Evolutionary conservation across 2,329 filamentous ascomycete genomes (phyloP).

Genomic region (Clonostachys byssicola): DNA sequence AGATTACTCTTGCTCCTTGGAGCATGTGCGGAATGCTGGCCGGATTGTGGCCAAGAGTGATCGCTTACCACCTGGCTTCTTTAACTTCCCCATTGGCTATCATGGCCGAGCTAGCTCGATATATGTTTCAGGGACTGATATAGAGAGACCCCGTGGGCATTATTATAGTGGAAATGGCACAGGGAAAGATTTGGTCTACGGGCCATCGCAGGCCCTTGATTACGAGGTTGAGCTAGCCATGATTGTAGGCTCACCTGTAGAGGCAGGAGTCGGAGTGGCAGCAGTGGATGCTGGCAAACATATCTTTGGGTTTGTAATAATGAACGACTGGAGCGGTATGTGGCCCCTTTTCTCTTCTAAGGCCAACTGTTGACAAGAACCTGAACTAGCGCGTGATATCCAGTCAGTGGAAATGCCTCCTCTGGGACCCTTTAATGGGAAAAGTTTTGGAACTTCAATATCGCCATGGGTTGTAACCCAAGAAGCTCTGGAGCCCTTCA

Average conservation of each 20-base stretch:
- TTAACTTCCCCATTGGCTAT: slow-evolving; percentile 47
- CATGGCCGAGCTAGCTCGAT: slow-evolving; percentile 46
- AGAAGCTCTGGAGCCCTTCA: slow-evolving; percentile 55
- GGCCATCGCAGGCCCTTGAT: slow-evolving; percentile 60
- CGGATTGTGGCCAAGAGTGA: slow-evolving; percentile 29
- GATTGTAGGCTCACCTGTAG: slow-evolving; percentile 64
- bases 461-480: slow-evolving; percentile 55
- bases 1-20: slow-evolving; percentile 51
- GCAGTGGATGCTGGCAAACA: slow-evolving; percentile 60
- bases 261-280: slow-evolving; percentile 61
- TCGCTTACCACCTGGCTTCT: slow-evolving; percentile 37
- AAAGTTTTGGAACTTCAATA: slow-evolving; percentile 51
- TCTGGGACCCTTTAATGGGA: slow-evolving; percentile 53
- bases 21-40: slow-evolving; percentile 47
- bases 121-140: too few relatives aligned
- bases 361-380: too few relatives aligned
- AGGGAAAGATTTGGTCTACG: slow-evolving; percentile 35
- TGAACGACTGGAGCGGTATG: slow-evolving; percentile 50
- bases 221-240: slow-evolving; percentile 76
- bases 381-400: slow-evolving; percentile 43
- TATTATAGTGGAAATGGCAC: too few relatives aligned
- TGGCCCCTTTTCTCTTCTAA: too few relatives aligned
- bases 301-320: slow-evolving; percentile 36
- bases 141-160: too few relatives aligned
- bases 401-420: slow-evolving; percentile 52